These are phyloP conservation scores for Cercospora brassicicola DNA, from an alignment of 2,329 filamentous ascomycete genomes.

Conservation along the genomic window DNA sequence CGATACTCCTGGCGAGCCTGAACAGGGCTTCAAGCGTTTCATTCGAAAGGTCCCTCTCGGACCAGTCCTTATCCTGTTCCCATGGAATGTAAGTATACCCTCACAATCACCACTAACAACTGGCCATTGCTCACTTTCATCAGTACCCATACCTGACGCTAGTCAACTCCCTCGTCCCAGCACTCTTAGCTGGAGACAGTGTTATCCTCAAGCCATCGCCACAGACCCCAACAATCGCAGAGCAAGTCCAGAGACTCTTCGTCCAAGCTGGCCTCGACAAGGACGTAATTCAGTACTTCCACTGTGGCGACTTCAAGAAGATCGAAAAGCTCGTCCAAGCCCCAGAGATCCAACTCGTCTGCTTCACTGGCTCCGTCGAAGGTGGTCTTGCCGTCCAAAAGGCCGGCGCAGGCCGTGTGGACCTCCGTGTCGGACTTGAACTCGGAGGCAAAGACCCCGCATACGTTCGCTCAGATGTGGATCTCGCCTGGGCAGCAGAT, in stretches of 20 bases:
- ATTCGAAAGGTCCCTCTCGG: conserved; percentile 87
- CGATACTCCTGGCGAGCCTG: conserved; percentile 77
- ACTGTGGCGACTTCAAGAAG: conserved; percentile 74
- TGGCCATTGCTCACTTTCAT: conserved; percentile 11
- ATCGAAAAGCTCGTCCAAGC: conserved; percentile 78
- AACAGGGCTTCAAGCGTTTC: conserved; percentile 86
- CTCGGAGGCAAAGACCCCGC: conserved; percentile 94
- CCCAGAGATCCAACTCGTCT: conserved; percentile 75
- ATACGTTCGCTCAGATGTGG: conserved; percentile 82
- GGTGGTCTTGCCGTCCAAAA: conserved; percentile 83
- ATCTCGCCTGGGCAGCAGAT: conserved; percentile 84
- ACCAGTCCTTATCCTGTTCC: conserved; percentile 84
- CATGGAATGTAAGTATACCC: conserved; percentile 80
- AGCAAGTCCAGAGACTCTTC: conserved; percentile 78
- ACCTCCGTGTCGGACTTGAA: conserved; percentile 80
- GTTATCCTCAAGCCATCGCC: conserved; percentile 94
- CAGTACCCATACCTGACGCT: conserved; percentile 94
- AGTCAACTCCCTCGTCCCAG: conserved; percentile 87
- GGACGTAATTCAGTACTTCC: conserved; percentile 88
- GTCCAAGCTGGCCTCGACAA: conserved; percentile 74
- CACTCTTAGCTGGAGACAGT: conserved; percentile 84
- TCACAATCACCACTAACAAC: neutral
- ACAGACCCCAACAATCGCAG: conserved; percentile 88
- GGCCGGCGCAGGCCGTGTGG: conserved; percentile 76
- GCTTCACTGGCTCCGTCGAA: conserved; percentile 91